Base-by-base conservation (phyloP, 495 filamentous ascomycete genomes). In the Hypoxylon rickii region DNA sequence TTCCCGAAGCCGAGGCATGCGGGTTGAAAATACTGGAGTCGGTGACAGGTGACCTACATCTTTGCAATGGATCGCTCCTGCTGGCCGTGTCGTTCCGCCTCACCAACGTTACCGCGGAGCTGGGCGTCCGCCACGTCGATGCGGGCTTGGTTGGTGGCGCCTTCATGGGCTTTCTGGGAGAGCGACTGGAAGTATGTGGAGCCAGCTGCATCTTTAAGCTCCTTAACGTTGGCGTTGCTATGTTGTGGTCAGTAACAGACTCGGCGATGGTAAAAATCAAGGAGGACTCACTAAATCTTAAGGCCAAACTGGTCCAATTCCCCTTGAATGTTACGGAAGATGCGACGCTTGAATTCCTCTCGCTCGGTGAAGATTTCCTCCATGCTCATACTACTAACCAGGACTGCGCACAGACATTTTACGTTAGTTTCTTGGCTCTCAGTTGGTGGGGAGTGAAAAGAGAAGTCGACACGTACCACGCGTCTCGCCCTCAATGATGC, bases 401-500 rank as follows among this genome's bases (percentile, higher is more conserved):
- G 10, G 10, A 29, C 24, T 10, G n/a, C n/a, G n/a, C n/a, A n/a
- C n/a, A n/a, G n/a, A n/a, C n/a, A n/a, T n/a, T 29, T 29, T 29
- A 4, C 24, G 24, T 29, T 29, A 29, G 24, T 10, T 10, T 5
- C 24, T 29, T 10, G 51, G 78, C n/a, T n/a, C n/a, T n/a, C n/a
- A n/a, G n/a, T n/a, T n/a, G n/a, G n/a, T n/a, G n/a, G n/a, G n/a
- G n/a, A n/a, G n/a, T n/a, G n/a, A n/a, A n/a, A n/a, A n/a, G n/a
- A n/a, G n/a, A n/a, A n/a, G n/a, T n/a, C n/a, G n/a, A n/a, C n/a
- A n/a, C n/a, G n/a, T n/a, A n/a, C 87, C 85, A 39, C 89, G 80
- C 6, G 88, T 90, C 68, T 94, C 89, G 42, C 89, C 89, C 70
- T 92, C 89, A 64, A 94, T 92, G 70, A 94, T 89, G 50, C 89